A percentile compares a stretch with the other conserved stretches of the same genome.
These are phyloP conservation scores for Spirogloea muscicola DNA, from an alignment of 139 green algal species.

Conservation along the genomic window DNA sequence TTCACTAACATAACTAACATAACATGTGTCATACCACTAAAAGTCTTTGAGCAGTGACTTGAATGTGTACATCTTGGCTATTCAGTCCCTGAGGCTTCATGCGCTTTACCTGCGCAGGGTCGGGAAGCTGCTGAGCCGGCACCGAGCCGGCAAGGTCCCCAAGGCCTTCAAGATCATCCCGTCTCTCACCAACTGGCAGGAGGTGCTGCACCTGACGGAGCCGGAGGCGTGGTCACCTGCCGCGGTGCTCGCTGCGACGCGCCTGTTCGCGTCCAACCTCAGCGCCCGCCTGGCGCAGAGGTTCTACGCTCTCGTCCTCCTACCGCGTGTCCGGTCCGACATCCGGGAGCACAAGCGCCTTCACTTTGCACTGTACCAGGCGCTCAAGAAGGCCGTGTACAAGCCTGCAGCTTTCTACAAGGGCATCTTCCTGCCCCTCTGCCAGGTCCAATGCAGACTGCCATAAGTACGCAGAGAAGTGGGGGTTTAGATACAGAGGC, in stretches of 20 bases:
- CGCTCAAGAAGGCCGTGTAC: conserved; percentile 95
- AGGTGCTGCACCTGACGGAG: conserved; percentile 87
- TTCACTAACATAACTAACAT: neutral
- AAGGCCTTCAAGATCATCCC: conserved; percentile 99
- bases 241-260: conserved; percentile 83
- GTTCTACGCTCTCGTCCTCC: conserved; percentile 91
- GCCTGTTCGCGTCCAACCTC: conserved; percentile 95
- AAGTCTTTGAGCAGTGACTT: too few relatives aligned
- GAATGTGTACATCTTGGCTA: too few relatives aligned
- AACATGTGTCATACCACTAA: neutral
- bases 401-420: conserved; percentile 98
- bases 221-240: conserved; percentile 76
- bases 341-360: conserved; percentile 79
- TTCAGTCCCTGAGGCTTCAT: neutral
- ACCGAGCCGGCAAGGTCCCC: conserved; percentile 80
- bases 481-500: neutral
- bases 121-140: conserved; percentile 59
- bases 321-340: conserved; percentile 82
- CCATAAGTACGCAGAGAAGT: neutral
- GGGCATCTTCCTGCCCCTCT: conserved; percentile 87
- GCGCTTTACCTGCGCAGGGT: conserved; percentile 27
- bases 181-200: conserved; percentile 93
- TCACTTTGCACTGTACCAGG: conserved; percentile 93
- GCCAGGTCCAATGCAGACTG: conserved; percentile 39
- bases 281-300: conserved; percentile 73